Base-by-base conservation (phyloP, 2,329 filamentous ascomycete genomes). In the Penicillium sp. region DNA sequence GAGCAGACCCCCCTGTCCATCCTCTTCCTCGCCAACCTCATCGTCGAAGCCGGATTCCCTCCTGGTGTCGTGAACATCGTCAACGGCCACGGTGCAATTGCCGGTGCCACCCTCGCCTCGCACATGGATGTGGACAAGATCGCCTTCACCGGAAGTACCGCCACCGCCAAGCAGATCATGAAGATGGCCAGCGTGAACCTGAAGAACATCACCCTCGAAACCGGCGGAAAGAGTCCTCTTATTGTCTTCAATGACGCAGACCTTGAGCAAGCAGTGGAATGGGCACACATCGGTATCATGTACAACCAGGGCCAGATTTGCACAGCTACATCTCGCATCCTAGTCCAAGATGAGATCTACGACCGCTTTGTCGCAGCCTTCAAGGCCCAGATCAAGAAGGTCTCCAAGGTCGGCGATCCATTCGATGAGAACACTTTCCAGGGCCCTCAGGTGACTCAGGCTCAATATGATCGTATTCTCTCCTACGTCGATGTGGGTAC, bases 231-330 rank as follows among this genome's bases (percentile, higher is more conserved):
- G 73, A 86, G 82, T 4, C 86, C 86, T 0, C 75, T 88, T 2
- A 65, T 89, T 10, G 82, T 89, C 5, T 89, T 89, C 58, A 78
- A 82, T 7, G 87, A 89, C 64, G 86, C 86, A 5, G 85, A 89
- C 58, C 66, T 89, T 24, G 84, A 87, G 5, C 84, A 88, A 70
- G 86, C 87, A 3, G 87, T 90, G 13, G 85, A 88, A 62, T 90
- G 89, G 85, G 79, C 82, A 16, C 86, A 89, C 59, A 68, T 74
- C 13, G 78, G 78, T n/a, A 80, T 82, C 63, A 79, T 82, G 76
- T 73, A 73, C 58, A 73, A 73, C 56, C 71, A 73, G 46, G 71
- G 71, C 24, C 71, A 73, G 49, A 68, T 73, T 19, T 73, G 71
- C 58, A 73, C 71, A 3, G 69, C 71, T 3, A 73, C 71, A 3